phyloP scores from a whole-genome alignment of 805 yeast species.

The Zygoascus bituminiphila region DNA sequence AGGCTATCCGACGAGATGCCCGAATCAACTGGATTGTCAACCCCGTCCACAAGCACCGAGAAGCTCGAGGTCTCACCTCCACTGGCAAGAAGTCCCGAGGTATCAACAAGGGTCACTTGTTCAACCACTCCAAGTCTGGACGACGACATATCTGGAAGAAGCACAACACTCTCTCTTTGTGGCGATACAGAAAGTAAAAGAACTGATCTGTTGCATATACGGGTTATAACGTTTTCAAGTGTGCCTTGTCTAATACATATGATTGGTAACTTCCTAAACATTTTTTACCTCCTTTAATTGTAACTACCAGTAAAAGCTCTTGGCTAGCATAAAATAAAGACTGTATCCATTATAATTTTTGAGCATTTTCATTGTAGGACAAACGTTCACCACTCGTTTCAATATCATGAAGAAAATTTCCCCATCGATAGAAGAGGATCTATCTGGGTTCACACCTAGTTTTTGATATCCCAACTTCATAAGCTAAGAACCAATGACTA shows the following conservation, averaged over 20 bases:
- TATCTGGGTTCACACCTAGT: too few relatives aligned
- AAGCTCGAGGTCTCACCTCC: conserved; percentile 97
- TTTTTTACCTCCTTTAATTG: too few relatives aligned
- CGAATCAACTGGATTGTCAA: conserved; percentile 99
- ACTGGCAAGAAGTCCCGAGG: conserved; percentile 99
- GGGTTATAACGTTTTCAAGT: neutral
- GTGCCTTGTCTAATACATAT: neutral
- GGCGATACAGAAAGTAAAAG: conserved; percentile 89
- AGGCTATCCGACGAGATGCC: conserved; percentile 97
- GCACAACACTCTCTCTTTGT: conserved; percentile 95
- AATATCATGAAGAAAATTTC: too few relatives aligned
- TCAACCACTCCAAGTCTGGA: conserved; percentile 97
- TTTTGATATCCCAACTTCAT: too few relatives aligned
- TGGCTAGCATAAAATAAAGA: too few relatives aligned
- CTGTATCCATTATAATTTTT: too few relatives aligned
- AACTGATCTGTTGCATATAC: neutral
- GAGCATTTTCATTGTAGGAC: too few relatives aligned
- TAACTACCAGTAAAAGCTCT: too few relatives aligned
- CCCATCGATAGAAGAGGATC: too few relatives aligned
- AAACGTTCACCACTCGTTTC: too few relatives aligned
- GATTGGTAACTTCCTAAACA: too few relatives aligned
- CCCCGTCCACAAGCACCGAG: conserved; percentile 99
- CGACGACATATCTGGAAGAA: conserved; percentile 99
- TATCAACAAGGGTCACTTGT: conserved; percentile 99
- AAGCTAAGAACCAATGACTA: too few relatives aligned